Conservation (phyloP, 2,329 filamentous ascomycete species). For the Colletotrichum graminicola region DNA sequence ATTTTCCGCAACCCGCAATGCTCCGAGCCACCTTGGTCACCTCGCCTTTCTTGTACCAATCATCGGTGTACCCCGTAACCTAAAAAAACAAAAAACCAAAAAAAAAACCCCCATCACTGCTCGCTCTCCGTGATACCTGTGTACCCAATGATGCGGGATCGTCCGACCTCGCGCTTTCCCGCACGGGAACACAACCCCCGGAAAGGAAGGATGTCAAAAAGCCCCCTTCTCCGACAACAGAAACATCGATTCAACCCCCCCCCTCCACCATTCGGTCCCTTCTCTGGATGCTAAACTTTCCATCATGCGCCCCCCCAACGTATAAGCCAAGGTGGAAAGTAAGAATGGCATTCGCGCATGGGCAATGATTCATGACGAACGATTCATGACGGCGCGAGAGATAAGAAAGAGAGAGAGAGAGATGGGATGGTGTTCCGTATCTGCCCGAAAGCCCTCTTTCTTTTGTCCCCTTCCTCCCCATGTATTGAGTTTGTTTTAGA, state of each 20-base stretch:
- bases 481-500: too few species aligned
- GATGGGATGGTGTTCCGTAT: neutral
- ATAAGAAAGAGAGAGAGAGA: too few species aligned
- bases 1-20: neutral
- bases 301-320: neutral
- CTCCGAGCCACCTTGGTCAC: too few species aligned
- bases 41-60: neutral
- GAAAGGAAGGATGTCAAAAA: too few species aligned
- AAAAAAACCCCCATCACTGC: too few species aligned
- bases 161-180: neutral
- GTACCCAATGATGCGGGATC: neutral
- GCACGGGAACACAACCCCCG: neutral
- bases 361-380: neutral
- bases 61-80: conserved; percentile 18
- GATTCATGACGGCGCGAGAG: neutral
- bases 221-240: too few species aligned
- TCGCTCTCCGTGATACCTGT: too few species aligned
- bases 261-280: too few species aligned
- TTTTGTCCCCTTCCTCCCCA: too few species aligned
- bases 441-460: neutral
- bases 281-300: neutral
- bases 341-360: neutral
- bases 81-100: too few species aligned
- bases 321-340: neutral
- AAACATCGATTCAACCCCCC: neutral